Percentiles rank a stretch among this genome's conserved stretches.
Evolutionary conservation across 352 stramenopile genomes (phyloP).

Genomic region (Globisporangium heterothallicum): DNA sequence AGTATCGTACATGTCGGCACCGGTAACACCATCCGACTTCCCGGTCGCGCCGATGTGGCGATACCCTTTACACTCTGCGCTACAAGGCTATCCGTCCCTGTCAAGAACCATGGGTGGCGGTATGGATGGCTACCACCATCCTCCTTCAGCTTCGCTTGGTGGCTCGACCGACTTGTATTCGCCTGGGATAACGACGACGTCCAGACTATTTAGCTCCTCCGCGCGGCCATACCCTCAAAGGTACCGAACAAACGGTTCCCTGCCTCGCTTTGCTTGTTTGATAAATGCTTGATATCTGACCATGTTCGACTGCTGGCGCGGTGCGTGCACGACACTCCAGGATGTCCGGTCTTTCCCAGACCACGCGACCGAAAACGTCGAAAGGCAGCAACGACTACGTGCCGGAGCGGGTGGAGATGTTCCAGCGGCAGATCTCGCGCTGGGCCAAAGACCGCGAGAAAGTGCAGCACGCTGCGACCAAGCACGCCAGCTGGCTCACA

Average conservation of each 20-base stretch:
- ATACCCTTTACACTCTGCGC: not conserved
- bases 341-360: constrained; percentile 11
- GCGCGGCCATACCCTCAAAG: constrained; percentile 8
- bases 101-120: not conserved
- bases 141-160: not conserved
- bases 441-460: constrained; percentile 55
- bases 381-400: constrained; percentile 15
- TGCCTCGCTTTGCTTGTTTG: not conserved
- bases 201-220: constrained; percentile 5
- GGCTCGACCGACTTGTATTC: constrained; percentile 4
- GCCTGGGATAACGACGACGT: not conserved
- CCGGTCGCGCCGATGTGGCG: constrained; percentile 5
- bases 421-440: constrained; percentile 56
- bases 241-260: too few species aligned
- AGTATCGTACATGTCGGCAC: constrained; percentile 1
- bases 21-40: not conserved
- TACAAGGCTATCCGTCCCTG: not conserved
- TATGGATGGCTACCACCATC: not conserved
- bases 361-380: not conserved
- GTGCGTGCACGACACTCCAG: too few species aligned
- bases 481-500: constrained; percentile 53
- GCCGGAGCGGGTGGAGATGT: constrained; percentile 16
- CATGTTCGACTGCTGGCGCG: too few species aligned
- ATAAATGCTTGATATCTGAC: too few species aligned
- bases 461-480: constrained; percentile 53